Conservation (phyloP, 2,329 filamentous ascomycete species). For the Botrytis fragariae region DNA sequence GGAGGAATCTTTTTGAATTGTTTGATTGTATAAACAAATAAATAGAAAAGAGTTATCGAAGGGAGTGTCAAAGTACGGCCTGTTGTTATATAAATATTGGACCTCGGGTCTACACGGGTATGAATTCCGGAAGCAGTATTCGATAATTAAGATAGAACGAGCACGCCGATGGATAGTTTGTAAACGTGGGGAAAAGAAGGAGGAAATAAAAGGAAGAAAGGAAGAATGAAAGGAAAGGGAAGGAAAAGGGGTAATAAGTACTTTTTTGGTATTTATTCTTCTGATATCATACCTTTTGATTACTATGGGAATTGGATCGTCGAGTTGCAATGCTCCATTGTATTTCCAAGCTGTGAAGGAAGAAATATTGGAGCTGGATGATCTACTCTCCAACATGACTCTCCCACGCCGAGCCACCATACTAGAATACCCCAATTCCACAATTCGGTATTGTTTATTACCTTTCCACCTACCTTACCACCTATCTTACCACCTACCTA, state of each 20-base stretch:
- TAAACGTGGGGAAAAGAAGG: background rate
- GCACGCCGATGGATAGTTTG: background rate
- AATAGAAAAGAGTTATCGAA: background rate
- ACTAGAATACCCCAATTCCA: background rate
- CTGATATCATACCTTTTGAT: conserved; percentile 8
- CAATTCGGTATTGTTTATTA: too few relatives aligned
- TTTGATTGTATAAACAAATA: background rate
- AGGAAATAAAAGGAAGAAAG: background rate
- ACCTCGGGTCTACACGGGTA: conserved; percentile 36
- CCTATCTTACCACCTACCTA: too few relatives aligned
- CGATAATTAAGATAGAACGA: conserved; percentile 1
- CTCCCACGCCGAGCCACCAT: background rate
- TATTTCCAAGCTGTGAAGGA: background rate
- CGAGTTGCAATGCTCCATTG: background rate
- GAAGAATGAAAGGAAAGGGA: background rate
- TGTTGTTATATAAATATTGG: conserved; percentile 23
- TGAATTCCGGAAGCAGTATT: conserved; percentile 22
- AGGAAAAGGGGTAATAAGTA: conserved; percentile 2
- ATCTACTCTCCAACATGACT: conserved; percentile 6
- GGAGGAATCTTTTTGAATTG: conserved; percentile 5
- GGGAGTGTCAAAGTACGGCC: background rate
- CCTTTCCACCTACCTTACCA: too few relatives aligned
- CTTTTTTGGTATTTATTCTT: background rate
- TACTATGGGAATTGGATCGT: background rate
- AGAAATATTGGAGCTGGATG: conserved; percentile 2